A percentile compares a stretch with the other conserved stretches of the same genome.
These are phyloP conservation scores for Gastrolobium villosum DNA, from an alignment of 306 rosid genomes.

Conservation along the genomic window DNA sequence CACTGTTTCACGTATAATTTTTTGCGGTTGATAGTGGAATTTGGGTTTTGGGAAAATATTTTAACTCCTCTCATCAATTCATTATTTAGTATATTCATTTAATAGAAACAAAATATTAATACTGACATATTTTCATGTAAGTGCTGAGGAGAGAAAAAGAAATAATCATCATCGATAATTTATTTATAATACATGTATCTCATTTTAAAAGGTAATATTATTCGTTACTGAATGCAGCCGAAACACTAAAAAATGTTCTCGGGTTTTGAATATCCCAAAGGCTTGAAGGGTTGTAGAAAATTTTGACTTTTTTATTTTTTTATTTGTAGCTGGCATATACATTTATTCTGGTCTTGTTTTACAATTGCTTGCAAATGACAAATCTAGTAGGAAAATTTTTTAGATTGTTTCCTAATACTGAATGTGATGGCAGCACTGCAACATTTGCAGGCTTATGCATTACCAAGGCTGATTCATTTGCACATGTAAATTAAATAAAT, in stretches of 20 bases:
- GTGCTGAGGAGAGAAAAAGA: no score
- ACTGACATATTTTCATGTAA: no score
- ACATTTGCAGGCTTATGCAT: slow-evolving; percentile 37
- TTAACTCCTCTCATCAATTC: no score
- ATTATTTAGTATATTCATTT: no score
- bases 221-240: no score
- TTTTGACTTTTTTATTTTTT: slow-evolving; percentile 29
- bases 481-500: slow-evolving; percentile 17
- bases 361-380: slow-evolving; percentile 11
- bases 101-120: no score
- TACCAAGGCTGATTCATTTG: slow-evolving; percentile 33
- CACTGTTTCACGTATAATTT: no score
- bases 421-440: slow-evolving; percentile 37
- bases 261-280: slow-evolving; percentile 27
- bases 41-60: slow-evolving; percentile 16
- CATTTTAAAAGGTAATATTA: no score
- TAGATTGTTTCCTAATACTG: slow-evolving; percentile 38
- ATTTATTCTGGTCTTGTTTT: slow-evolving; percentile 38
- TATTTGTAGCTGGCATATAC: slow-evolving; percentile 40
- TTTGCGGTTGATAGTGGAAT: slow-evolving; percentile 40
- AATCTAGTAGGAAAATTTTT: neutral
- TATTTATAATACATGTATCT: no score
- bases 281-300: slow-evolving; percentile 28
- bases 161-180: no score
- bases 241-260: no score